Evolutionary conservation across 352 stramenopile genomes (phyloP).

Genomic region (Pythium dissimile): DNA sequence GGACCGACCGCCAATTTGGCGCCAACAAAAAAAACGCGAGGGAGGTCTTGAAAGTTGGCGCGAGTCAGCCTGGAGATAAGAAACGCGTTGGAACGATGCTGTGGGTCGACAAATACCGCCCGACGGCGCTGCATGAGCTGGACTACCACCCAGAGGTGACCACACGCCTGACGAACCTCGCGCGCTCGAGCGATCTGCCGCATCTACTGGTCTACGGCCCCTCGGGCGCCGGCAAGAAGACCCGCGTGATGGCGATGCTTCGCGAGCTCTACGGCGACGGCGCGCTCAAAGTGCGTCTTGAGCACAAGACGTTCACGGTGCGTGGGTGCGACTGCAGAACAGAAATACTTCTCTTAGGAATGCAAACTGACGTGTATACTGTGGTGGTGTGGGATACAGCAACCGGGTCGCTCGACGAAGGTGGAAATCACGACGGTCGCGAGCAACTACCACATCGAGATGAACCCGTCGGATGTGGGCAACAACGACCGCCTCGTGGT

Average conservation of each 20-base stretch:
- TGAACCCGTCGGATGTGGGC: slow-evolving; percentile 97
- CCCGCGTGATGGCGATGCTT: slow-evolving; percentile 95
- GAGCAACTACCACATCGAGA: slow-evolving; percentile 99
- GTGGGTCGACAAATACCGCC: slow-evolving; percentile 99
- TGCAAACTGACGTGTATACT: neutral
- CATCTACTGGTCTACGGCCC: slow-evolving; percentile 99
- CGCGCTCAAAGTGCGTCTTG: slow-evolving; percentile 87
- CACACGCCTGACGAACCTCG: slow-evolving; percentile 83
- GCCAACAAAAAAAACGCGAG: neutral
- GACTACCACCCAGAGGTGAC: slow-evolving; percentile 95
- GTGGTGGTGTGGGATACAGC: slow-evolving; percentile 2
- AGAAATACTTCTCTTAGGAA: neutral
- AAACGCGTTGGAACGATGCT: slow-evolving; percentile 70
- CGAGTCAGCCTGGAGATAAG: neutral
- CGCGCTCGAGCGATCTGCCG: slow-evolving; percentile 81
- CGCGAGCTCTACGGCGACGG: slow-evolving; percentile 94
- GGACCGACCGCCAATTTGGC: neutral
- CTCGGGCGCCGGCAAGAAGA: slow-evolving; percentile 98
- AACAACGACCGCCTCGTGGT: slow-evolving; percentile 96
- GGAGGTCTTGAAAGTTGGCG: neutral
- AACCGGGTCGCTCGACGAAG: slow-evolving; percentile 77
- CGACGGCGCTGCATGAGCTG: slow-evolving; percentile 87
- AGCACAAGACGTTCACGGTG: slow-evolving; percentile 93
- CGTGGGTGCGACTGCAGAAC: neutral
- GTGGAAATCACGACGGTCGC: slow-evolving; percentile 98